These are phyloP conservation scores for Coelastrella sp. DNA, from an alignment of 139 green algal genomes.

Conservation along the genomic window DNA sequence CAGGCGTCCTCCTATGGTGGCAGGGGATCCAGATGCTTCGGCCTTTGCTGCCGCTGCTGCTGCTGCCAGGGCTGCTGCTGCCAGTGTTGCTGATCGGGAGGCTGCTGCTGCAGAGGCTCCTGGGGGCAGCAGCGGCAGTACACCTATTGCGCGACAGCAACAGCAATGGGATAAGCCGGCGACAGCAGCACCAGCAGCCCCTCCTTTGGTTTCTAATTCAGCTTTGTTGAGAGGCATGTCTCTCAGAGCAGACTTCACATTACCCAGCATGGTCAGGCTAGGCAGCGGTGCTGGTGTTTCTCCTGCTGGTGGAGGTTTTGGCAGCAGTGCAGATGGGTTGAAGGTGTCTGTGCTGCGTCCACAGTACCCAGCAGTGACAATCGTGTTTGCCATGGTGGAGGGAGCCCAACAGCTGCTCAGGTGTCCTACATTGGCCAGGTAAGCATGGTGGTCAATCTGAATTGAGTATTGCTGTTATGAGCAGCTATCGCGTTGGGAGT, in stretches of 20 bases:
- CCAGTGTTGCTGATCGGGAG: neutral
- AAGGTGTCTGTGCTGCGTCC: neutral
- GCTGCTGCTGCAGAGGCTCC: neutral
- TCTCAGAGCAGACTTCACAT: neutral
- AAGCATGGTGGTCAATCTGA: neutral
- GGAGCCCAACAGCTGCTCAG: neutral
- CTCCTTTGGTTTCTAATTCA: neutral
- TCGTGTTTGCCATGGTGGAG: slow-evolving; percentile 18
- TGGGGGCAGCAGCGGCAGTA: neutral
- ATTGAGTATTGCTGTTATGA: too few species aligned
- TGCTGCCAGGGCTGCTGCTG: too few species aligned
- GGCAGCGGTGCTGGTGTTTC: neutral
- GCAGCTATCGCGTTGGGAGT: too few species aligned
- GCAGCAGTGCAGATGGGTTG: neutral
- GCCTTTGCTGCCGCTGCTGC: neutral
- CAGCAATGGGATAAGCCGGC: neutral
- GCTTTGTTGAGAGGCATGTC: neutral
- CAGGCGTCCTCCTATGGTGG: neutral
- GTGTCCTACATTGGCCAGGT: neutral
- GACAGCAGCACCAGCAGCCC: neutral
- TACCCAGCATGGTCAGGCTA: neutral
- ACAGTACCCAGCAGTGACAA: neutral
- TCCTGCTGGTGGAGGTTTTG: neutral
- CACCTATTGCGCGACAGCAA: neutral
- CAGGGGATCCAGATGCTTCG: neutral